Percentiles rank a stretch among this genome's conserved stretches.
Conservation (phyloP, 805 yeast species). For the Saturnispora zaruensis region DNA sequence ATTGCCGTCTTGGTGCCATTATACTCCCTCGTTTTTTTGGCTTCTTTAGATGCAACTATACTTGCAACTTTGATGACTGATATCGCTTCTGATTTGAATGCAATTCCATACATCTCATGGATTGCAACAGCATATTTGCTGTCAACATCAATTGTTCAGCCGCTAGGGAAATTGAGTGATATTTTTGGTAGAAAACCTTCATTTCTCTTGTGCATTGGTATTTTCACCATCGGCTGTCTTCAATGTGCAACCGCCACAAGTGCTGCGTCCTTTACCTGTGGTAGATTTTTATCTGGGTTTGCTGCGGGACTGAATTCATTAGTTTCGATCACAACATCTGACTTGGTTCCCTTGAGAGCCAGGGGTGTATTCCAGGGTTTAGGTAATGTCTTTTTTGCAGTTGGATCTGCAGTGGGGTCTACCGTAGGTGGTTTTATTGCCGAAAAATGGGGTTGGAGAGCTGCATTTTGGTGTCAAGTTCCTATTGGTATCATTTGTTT, state of each 20-base stretch:
- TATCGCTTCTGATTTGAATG: slow-evolving; percentile 62
- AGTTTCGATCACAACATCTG: slow-evolving; percentile 70
- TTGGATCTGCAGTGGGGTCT: slow-evolving; percentile 75
- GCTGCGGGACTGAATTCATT: slow-evolving; percentile 86
- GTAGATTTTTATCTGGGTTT: slow-evolving; percentile 71
- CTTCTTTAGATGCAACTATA: slow-evolving; percentile 61
- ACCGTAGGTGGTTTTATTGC: slow-evolving; percentile 51
- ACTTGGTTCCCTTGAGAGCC: slow-evolving; percentile 69
- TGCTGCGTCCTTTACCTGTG: slow-evolving; percentile 39
- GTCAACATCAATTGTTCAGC: slow-evolving; percentile 67
- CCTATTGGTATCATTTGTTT: slow-evolving; percentile 38
- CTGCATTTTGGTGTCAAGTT: slow-evolving; percentile 47
- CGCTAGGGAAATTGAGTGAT: slow-evolving; percentile 64
- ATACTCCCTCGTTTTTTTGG: slow-evolving; percentile 44
- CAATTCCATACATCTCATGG: slow-evolving; percentile 58
- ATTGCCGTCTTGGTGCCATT: slow-evolving; percentile 33
- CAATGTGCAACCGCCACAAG: slow-evolving; percentile 46
- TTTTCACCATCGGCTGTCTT: slow-evolving; percentile 51
- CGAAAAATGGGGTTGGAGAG: slow-evolving; percentile 56
- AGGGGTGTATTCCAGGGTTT: slow-evolving; percentile 83
- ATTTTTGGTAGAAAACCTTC: slow-evolving; percentile 58
- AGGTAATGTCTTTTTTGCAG: slow-evolving; percentile 68
- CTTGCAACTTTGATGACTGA: slow-evolving; percentile 57
- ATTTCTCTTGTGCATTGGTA: slow-evolving; percentile 41
- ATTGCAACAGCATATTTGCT: slow-evolving; percentile 63